Base-by-base conservation (phyloP, 345 rosid genomes). In the Erysimum cheiranthoides region DNA sequence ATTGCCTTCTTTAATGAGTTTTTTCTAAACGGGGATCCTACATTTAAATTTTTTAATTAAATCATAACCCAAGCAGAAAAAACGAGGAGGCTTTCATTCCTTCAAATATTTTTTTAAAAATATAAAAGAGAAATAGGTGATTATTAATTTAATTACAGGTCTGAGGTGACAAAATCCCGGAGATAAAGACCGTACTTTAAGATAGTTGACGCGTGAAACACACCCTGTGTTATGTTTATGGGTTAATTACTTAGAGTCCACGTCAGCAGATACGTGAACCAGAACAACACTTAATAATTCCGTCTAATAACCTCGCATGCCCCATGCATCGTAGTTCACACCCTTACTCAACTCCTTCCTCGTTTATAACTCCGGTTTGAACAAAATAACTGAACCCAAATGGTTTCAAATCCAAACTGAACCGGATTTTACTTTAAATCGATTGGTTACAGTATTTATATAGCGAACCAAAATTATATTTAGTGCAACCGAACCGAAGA, bases 191-290 rank as follows among this genome's bases (percentile, higher is more conserved):
- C 56, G 4, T 51, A 62, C 50, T 76, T 76, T 61, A 76, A 43
- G 50, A 54, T 61, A 62, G 71, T 70, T 76, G 80, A 70, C 80
- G 75, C 80, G 80, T 76, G 80, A 76, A 76, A 70, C 80, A 45
- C 60, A 70, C 70, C 62, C 18, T 59, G 56, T 6, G 38, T 60
- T 42, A 31, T 16, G 73, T 67, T 67, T 60, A 66, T 40, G 62
- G n/a, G 36, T 38, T 52, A 16, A 16, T 52, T 51, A 76, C 74
- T 76, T 76, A 17, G 28, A 25, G n/a, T 27, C 64, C 75, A 76
- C 80, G 80, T 70, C 70, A 76, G 70, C 52, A 51, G 51, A 69
- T 70, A 54, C 80, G 75, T 76, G 75, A 61, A 69, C 74, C 75
- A 61, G 1, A 69, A 69, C 79, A 70, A 61, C 70, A 76, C 70